Conservation (phyloP, 2,329 filamentous ascomycete genomes). For the Colletotrichum brevisporum region DNA sequence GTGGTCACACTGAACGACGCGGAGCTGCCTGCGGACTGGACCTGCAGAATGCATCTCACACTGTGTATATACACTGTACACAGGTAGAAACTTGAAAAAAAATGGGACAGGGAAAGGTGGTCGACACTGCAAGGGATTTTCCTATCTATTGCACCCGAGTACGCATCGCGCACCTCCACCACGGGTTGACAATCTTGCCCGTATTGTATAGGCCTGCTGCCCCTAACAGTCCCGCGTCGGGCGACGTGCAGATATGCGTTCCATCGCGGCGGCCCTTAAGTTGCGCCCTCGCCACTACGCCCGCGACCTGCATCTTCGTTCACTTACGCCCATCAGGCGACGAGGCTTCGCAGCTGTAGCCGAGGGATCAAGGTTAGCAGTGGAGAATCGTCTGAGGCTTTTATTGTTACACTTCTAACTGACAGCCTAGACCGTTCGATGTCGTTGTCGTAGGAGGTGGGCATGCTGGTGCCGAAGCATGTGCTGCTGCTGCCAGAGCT, state of each 20-base stretch:
- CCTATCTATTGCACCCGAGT: too few relatives aligned
- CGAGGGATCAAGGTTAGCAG: conserved; percentile 47
- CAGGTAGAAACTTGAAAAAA: too few relatives aligned
- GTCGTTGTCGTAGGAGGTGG: conserved; percentile 96
- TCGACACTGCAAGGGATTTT: too few relatives aligned
- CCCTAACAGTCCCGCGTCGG: neutral
- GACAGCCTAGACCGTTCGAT: conserved; percentile 77
- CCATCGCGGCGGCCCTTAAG: conserved; percentile 26
- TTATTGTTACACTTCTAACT: neutral
- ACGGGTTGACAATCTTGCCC: too few relatives aligned
- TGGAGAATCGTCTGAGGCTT: neutral
- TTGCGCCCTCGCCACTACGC: conserved; percentile 15
- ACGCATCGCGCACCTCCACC: too few relatives aligned
- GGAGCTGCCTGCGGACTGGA: too few relatives aligned
- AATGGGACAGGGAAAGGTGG: too few relatives aligned
- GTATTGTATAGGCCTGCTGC: neutral
- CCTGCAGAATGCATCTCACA: too few relatives aligned
- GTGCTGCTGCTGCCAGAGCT: conserved; percentile 87
- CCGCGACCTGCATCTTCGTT: conserved; percentile 12
- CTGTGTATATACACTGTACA: too few relatives aligned
- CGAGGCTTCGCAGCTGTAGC: conserved; percentile 51
- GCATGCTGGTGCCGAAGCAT: conserved; percentile 95
- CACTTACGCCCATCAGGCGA: conserved; percentile 8
- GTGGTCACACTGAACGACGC: too few relatives aligned
- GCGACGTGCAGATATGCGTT: conserved; percentile 12